phyloP scores from a whole-genome alignment of 2,329 filamentous ascomycete species.

The Mariannaea sp. region DNA sequence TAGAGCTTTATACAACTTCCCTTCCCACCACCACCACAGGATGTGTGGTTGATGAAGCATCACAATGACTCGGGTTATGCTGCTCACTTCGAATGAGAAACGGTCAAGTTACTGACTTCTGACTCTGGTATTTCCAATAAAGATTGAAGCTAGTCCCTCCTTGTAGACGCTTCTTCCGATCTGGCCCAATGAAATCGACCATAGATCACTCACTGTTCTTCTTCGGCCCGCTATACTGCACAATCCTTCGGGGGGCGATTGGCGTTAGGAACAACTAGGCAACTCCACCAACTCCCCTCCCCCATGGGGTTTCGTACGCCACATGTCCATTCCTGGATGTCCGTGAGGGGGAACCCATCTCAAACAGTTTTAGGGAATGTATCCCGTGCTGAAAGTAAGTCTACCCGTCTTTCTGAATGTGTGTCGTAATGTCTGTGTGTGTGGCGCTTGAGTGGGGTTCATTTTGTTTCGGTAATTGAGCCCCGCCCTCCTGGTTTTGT shows the following conservation, averaged over 20 bases:
- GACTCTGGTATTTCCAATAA: neutral
- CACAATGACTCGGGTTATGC: slow-evolving; percentile 14
- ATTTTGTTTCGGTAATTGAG: too few relatives aligned
- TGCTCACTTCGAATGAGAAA: slow-evolving; percentile 1
- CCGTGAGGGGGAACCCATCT: neutral
- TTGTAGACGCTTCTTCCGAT: neutral
- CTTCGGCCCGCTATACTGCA: neutral
- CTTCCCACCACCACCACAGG: neutral
- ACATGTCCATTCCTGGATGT: neutral
- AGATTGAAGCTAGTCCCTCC: neutral
- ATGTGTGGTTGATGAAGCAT: neutral
- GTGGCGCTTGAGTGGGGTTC: too few relatives aligned
- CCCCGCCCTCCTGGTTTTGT: slow-evolving; percentile 8
- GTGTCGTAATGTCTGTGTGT: too few relatives aligned
- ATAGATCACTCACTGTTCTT: neutral
- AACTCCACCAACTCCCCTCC: slow-evolving; percentile 12
- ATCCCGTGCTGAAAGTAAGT: slow-evolving; percentile 2
- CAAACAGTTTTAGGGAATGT: neutral
- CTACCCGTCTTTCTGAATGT: neutral
- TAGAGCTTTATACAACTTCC: slow-evolving; percentile 12
- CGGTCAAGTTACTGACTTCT: neutral
- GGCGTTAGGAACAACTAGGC: slow-evolving; percentile 6
- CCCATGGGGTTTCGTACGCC: slow-evolving; percentile 3
- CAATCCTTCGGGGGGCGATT: slow-evolving; percentile 9
- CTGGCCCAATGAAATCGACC: slow-evolving; percentile 1